These are phyloP conservation scores for Aspergillus felis DNA, from an alignment of 2,329 filamentous ascomycete species.

Conservation along the genomic window DNA sequence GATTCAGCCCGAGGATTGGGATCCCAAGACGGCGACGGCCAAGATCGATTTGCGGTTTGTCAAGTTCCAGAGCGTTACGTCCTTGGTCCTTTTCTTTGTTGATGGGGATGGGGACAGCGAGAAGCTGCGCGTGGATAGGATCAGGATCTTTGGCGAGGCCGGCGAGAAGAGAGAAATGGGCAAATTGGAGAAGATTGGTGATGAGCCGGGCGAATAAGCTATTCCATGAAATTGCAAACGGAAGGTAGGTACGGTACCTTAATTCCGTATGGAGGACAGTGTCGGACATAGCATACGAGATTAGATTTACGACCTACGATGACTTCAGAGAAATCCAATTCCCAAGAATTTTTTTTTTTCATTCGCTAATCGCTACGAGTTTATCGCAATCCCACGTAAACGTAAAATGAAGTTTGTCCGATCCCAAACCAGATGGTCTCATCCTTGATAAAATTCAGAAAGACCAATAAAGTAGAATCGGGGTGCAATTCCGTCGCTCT, in stretches of 20 bases:
- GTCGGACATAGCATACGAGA: background rate
- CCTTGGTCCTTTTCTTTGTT: conserved; percentile 80
- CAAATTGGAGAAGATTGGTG: conserved; percentile 90
- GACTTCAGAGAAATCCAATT: background rate
- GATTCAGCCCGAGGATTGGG: conserved; percentile 75
- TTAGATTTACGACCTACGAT: background rate
- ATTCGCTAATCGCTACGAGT: background rate
- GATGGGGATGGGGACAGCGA: conserved; percentile 80
- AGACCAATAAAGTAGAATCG: conserved; percentile 52
- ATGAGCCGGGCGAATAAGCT: conserved; percentile 61
- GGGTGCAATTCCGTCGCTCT: conserved; percentile 78
- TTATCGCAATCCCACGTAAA: background rate
- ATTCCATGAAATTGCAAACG: background rate
- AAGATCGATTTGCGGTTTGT: conserved; percentile 78
- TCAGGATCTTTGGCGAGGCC: conserved; percentile 73
- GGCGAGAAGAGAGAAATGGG: conserved; percentile 91
- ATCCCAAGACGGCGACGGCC: conserved; percentile 65
- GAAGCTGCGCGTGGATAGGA: conserved; percentile 67
- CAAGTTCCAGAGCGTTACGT: conserved; percentile 94
- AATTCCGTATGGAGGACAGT: background rate
- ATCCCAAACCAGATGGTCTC: conserved; percentile 50
- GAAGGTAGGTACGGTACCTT: too few species aligned
- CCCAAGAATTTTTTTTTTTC: background rate
- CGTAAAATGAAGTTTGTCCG: conserved; percentile 47
- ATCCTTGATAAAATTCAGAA: conserved; percentile 41